A percentile compares a stretch with the other conserved stretches of the same genome.
These are phyloP conservation scores for Diddensiella santjacobensis DNA, from an alignment of 805 yeast genomes.

Conservation along the genomic window DNA sequence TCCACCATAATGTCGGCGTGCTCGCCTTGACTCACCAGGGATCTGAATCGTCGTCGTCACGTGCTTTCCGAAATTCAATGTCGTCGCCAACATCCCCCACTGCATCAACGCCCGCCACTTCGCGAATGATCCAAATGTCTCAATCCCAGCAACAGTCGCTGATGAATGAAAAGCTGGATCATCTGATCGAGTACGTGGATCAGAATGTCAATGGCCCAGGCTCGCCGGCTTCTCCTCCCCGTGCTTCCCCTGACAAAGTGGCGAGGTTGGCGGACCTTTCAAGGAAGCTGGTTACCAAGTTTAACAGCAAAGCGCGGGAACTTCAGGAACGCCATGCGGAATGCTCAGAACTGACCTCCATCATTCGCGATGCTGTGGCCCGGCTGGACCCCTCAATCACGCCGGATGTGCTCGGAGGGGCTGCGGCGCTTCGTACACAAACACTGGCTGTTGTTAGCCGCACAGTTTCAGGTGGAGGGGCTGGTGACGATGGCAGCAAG, in stretches of 20 bases:
- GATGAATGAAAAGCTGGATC: conserved; percentile 3
- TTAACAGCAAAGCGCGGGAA: conserved; percentile 5
- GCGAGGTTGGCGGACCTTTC: conserved; percentile 5
- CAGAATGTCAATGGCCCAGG: not conserved
- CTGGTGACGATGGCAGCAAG: conserved; percentile 7
- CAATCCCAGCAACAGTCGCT: not conserved
- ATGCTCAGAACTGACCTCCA: conserved; percentile 1
- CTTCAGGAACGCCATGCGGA: not conserved
- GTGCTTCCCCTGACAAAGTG: not conserved
- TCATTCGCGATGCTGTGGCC: conserved; percentile 9
- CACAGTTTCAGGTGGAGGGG: not conserved
- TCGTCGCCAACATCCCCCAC: too few relatives aligned
- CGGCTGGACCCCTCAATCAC: conserved; percentile 10
- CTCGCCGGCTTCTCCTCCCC: not conserved
- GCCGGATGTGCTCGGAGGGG: not conserved
- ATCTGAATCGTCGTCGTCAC: conserved; percentile 19
- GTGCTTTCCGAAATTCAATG: too few relatives aligned
- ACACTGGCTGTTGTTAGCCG: not conserved
- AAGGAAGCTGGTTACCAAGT: conserved; percentile 7
- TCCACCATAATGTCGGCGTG: conserved; percentile 23
- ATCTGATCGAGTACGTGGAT: conserved; percentile 1
- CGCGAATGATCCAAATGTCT: not conserved
- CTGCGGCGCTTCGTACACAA: conserved; percentile 7
- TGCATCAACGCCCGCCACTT: not conserved
- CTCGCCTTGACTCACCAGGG: conserved; percentile 25